Evolutionary conservation across 2,329 filamentous ascomycete species (phyloP).

Genomic region (Pseudogymnoascus sp.): DNA sequence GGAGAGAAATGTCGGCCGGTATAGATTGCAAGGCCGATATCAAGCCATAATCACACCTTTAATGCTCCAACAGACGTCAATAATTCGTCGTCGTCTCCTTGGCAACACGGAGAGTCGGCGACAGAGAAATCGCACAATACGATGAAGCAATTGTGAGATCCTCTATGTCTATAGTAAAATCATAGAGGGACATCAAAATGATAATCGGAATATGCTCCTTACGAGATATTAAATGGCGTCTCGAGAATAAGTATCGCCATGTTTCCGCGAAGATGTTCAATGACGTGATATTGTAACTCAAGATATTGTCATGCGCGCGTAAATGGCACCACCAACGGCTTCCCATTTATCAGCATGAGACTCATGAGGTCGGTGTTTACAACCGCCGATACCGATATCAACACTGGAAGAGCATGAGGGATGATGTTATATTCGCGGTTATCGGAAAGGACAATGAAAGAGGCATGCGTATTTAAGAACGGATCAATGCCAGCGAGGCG

Average conservation of each 20-base stretch:
- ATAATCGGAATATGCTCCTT: background rate
- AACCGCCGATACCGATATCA: background rate
- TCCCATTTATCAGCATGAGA: constrained; percentile 3
- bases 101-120: background rate
- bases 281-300: background rate
- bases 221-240: background rate
- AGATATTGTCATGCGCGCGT: background rate
- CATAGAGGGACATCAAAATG: background rate
- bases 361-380: background rate
- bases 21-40: background rate
- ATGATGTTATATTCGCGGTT: background rate
- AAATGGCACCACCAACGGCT: background rate
- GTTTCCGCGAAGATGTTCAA: background rate
- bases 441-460: background rate
- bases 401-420: background rate
- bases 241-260: background rate
- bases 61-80: background rate
- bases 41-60: background rate
- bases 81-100: background rate
- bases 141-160: background rate
- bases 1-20: background rate
- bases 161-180: background rate
- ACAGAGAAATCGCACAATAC: background rate
- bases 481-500: background rate
- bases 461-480: background rate